Evolutionary conservation across 495 filamentous ascomycete genomes (phyloP).

Genomic region (Stereocaulon alpinum): DNA sequence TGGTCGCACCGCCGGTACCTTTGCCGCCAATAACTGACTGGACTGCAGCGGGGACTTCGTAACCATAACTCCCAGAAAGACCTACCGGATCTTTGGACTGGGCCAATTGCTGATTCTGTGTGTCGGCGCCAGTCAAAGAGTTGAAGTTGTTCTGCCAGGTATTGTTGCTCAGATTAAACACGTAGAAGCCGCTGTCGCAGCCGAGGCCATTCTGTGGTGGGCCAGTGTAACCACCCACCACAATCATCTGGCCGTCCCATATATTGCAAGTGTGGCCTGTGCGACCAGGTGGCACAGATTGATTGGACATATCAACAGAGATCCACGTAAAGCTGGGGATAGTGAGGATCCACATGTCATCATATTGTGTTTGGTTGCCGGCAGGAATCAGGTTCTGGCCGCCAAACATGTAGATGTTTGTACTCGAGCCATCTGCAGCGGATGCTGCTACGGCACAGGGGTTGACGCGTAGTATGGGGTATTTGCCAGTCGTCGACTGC

Average conservation of each 20-base stretch:
- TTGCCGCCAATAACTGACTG: conserved; percentile 54
- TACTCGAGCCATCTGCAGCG: conserved; percentile 58
- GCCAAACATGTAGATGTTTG: conserved; percentile 68
- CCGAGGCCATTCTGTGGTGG: conserved; percentile 33
- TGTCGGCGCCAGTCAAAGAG: conserved; percentile 33
- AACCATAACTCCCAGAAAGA: conserved; percentile 49
- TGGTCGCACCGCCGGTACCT: conserved; percentile 51
- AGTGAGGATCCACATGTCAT: conserved; percentile 70
- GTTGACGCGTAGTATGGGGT: conserved; percentile 58
- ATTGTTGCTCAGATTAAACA: conserved; percentile 53
- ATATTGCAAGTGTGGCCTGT: conserved; percentile 61
- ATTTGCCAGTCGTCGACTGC: conserved; percentile 53
- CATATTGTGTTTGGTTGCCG: conserved; percentile 52
- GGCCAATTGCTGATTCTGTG: conserved; percentile 34
- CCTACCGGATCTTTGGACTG: conserved; percentile 34
- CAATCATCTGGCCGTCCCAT: conserved; percentile 59
- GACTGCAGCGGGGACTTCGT: conserved; percentile 51
- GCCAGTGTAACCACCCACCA: conserved; percentile 62
- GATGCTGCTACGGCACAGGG: conserved; percentile 62
- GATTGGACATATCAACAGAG: conserved; percentile 40
- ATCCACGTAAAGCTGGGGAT: conserved; percentile 68
- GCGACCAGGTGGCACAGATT: conserved; percentile 48
- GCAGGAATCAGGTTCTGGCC: conserved; percentile 59
- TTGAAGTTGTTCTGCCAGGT: conserved; percentile 52
- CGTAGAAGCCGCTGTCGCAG: conserved; percentile 60